Conservation (phyloP, 2,329 filamentous ascomycete genomes). For the Claviceps quebecensis region DNA sequence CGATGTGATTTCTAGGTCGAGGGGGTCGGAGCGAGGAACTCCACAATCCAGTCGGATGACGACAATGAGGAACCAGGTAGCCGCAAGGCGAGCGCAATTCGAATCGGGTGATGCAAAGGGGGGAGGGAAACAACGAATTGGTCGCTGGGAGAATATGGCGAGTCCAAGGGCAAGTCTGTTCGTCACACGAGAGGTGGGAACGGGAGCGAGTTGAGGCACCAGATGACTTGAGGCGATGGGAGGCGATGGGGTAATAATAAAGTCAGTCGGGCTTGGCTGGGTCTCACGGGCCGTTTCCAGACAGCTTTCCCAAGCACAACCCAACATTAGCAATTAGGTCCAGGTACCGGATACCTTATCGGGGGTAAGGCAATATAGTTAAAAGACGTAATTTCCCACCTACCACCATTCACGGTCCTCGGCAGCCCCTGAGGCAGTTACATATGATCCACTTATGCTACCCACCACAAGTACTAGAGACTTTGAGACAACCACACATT, state of each 20-base stretch:
- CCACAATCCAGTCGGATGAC: background rate
- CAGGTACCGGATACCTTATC: no score
- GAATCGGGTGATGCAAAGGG: background rate
- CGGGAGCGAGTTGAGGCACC: background rate
- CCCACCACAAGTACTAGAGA: no score
- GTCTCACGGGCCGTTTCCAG: background rate
- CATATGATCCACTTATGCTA: no score
- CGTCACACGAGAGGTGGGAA: background rate
- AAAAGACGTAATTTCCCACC: no score
- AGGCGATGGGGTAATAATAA: background rate
- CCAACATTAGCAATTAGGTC: no score
- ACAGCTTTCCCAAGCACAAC: background rate
- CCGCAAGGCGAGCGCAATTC: constrained; percentile 4
- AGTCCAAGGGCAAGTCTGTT: background rate
- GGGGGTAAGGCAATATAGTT: no score
- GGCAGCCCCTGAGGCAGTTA: no score
- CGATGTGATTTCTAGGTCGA: background rate
- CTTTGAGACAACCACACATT: no score
- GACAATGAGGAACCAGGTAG: background rate
- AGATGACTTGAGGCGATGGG: background rate
- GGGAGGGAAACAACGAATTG: background rate
- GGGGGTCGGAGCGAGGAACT: constrained; percentile 3
- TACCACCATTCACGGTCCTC: no score
- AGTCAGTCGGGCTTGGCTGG: background rate
- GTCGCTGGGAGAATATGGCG: background rate